phyloP scores from a whole-genome alignment of 495 filamentous ascomycete species.

The Talaromyces nanjingensis region DNA sequence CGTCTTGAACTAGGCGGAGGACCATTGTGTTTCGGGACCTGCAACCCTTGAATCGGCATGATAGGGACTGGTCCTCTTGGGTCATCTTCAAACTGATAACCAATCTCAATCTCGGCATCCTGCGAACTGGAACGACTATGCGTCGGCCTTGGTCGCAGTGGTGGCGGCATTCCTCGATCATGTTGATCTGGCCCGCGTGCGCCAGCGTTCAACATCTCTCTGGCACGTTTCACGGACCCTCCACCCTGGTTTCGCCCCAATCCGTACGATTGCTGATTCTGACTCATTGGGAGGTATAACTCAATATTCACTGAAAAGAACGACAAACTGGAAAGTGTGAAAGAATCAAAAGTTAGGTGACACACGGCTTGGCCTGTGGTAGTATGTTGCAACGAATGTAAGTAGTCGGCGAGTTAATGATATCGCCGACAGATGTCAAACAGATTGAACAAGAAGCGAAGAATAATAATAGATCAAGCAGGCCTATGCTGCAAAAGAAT shows the following conservation, averaged over 20 bases:
- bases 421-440: neutral
- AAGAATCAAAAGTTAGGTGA: neutral
- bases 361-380: neutral
- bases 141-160: constrained; percentile 18
- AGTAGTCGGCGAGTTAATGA: neutral
- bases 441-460: neutral
- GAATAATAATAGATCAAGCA: neutral
- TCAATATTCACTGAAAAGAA: neutral
- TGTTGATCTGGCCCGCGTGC: constrained; percentile 28
- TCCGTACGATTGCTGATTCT: neutral
- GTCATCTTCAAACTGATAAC: constrained; percentile 7
- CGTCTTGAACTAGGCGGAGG: constrained; percentile 56
- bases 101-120: constrained; percentile 7
- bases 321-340: neutral
- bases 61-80: constrained; percentile 4
- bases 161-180: constrained; percentile 10
- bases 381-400: neutral
- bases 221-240: constrained; percentile 42
- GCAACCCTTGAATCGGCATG: constrained; percentile 9
- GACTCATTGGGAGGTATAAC: neutral
- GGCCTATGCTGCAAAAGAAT: constrained; percentile 6
- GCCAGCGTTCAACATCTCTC: constrained; percentile 47
- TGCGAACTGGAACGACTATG: constrained; percentile 14
- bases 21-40: constrained; percentile 13
- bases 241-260: neutral